phyloP scores from a whole-genome alignment of 192 early-diverging fungal genomes.

The Umbelopsis sp. region DNA sequence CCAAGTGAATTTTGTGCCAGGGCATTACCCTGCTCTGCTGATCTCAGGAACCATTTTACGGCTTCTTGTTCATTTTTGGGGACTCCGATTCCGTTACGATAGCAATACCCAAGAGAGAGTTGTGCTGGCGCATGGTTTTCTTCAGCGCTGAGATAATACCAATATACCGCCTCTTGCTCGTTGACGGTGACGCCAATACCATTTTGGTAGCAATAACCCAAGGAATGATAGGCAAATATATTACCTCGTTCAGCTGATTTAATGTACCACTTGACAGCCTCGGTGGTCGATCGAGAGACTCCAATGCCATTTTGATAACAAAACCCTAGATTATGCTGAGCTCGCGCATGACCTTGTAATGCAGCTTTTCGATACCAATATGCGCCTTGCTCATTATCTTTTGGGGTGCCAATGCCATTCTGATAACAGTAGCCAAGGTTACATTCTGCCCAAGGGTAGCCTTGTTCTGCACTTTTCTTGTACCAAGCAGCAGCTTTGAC shows the following conservation, averaged over 20 bases:
- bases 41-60: constrained; percentile 60
- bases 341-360: constrained; percentile 54
- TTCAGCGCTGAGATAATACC: constrained; percentile 58
- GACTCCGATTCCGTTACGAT: constrained; percentile 60
- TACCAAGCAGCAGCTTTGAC: constrained; percentile 61
- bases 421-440: constrained; percentile 81
- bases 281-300: constrained; percentile 52
- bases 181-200: constrained; percentile 55
- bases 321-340: constrained; percentile 73
- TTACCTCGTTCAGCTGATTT: constrained; percentile 51
- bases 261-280: constrained; percentile 56
- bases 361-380: constrained; percentile 65
- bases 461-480: constrained; percentile 48
- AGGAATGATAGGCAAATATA: constrained; percentile 59
- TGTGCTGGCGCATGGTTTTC: constrained; percentile 58
- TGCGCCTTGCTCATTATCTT: constrained; percentile 50
- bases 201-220: constrained; percentile 63
- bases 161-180: constrained; percentile 53
- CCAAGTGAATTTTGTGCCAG: constrained; percentile 81
- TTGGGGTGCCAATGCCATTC: constrained; percentile 58
- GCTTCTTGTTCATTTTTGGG: constrained; percentile 50
- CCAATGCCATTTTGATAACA: constrained; percentile 89
- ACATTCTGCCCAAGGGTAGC: constrained; percentile 61
- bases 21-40: constrained; percentile 70
- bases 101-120: constrained; percentile 61